A percentile compares a stretch with the other conserved stretches of the same genome.
phyloP scores from a whole-genome alignment of 2,329 filamentous ascomycete species.

The Amesomyces nigricolor region DNA sequence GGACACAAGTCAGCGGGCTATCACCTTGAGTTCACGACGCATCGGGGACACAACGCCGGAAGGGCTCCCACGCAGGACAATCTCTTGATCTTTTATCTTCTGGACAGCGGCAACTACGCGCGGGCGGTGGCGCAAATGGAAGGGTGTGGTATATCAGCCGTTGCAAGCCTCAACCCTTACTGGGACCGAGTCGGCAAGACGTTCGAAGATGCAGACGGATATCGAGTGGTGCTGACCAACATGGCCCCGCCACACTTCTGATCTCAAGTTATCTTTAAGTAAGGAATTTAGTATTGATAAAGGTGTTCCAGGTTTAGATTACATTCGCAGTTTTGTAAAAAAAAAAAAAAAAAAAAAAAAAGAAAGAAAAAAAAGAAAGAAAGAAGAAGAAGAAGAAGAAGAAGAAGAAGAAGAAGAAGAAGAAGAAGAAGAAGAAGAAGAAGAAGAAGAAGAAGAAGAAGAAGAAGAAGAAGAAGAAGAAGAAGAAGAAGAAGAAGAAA shows the following conservation, averaged over 20 bases:
- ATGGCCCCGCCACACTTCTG: constrained; percentile 15
- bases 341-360: too few species aligned
- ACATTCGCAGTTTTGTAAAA: too few species aligned
- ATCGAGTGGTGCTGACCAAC: constrained; percentile 38
- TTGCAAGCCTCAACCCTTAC: constrained; percentile 39
- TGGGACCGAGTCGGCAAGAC: constrained; percentile 42
- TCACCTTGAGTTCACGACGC: constrained; percentile 40
- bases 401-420: too few species aligned
- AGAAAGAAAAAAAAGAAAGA: too few species aligned
- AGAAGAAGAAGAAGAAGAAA: too few species aligned
- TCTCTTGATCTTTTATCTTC: constrained; percentile 40
- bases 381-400: too few species aligned
- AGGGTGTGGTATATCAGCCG: constrained; percentile 30
- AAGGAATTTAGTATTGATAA: neutral
- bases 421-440: too few species aligned
- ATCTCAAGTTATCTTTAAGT: neutral
- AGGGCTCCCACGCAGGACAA: constrained; percentile 39
- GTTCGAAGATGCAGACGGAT: constrained; percentile 42
- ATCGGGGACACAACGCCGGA: constrained; percentile 32
- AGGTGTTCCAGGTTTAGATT: too few species aligned
- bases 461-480: too few species aligned
- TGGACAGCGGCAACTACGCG: constrained; percentile 28
- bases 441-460: too few species aligned
- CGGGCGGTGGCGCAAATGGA: constrained; percentile 33
- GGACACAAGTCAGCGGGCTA: constrained; percentile 34